Percentiles rank a stretch among this genome's conserved stretches.
Conservation (phyloP, 192 early-diverging fungal species). For the Coemansia sp. region DNA sequence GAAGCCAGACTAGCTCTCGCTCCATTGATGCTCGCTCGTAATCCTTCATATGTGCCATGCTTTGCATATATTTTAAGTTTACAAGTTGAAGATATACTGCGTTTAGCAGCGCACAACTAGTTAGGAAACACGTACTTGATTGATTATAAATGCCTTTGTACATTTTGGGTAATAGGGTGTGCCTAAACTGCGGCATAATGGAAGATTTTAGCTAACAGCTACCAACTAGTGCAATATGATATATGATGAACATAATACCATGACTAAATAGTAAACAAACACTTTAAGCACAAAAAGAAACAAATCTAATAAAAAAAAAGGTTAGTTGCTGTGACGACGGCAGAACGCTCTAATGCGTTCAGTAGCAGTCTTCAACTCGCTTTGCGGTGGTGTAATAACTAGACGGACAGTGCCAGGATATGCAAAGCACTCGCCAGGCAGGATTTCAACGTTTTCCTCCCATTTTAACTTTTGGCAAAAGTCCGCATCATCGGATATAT, state of each 20-base stretch:
- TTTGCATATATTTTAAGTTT: not conserved
- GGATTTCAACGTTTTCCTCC: conserved; percentile 80
- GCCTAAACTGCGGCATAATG: too few relatives aligned
- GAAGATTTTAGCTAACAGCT: too few relatives aligned
- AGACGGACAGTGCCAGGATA: conserved; percentile 78
- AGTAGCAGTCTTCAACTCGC: conserved; percentile 70
- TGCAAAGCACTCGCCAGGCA: conserved; percentile 84
- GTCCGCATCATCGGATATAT: conserved; percentile 72
- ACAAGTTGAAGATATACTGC: too few relatives aligned
- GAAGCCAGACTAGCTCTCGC: conserved; percentile 35
- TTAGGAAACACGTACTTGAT: too few relatives aligned
- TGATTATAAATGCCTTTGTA: too few relatives aligned
- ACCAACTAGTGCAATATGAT: too few relatives aligned
- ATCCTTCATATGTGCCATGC: not conserved
- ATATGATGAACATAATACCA: too few relatives aligned
- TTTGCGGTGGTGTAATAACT: conserved; percentile 76
- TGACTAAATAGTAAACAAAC: too few relatives aligned
- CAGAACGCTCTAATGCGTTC: conserved; percentile 79
- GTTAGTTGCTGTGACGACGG: conserved; percentile 60
- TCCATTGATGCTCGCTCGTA: conserved; percentile 7
- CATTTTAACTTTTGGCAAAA: conserved; percentile 77
- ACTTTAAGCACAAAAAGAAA: too few relatives aligned
- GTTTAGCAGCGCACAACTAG: too few relatives aligned
- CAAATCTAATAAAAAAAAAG: not conserved
- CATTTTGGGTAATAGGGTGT: too few relatives aligned